Conservation (phyloP, 768 basidiomycete species). For the Udeniomyces megalosporus region DNA sequence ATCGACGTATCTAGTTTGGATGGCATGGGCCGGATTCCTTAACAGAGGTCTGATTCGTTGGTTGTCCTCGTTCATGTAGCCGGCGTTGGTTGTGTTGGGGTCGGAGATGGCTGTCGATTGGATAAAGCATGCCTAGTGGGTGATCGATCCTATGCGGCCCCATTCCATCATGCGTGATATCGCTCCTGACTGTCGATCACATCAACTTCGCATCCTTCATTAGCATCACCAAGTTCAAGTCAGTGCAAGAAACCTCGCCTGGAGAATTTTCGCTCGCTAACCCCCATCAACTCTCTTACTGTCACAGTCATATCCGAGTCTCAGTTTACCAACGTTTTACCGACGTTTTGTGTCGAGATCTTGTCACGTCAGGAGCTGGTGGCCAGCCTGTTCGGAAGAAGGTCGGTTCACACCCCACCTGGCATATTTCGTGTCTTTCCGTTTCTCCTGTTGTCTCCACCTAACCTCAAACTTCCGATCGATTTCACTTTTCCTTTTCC, state of each 20-base stretch:
- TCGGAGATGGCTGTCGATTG: constrained; percentile 95
- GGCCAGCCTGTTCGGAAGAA: constrained; percentile 39
- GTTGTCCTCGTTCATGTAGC: constrained; percentile 31
- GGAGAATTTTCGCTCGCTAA: no score
- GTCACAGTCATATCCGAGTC: constrained; percentile 57
- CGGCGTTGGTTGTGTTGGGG: constrained; percentile 72
- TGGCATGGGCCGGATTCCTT: no score
- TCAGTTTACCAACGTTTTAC: constrained; percentile 88
- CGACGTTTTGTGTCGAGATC: constrained; percentile 85
- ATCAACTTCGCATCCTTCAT: background rate
- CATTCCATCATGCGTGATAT: no score
- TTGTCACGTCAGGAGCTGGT: constrained; percentile 40
- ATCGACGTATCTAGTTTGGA: background rate
- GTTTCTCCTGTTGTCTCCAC: background rate
- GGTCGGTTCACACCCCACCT: constrained; percentile 31
- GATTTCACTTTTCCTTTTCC: background rate
- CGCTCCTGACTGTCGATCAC: background rate
- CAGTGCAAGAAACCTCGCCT: background rate
- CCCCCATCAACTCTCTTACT: background rate
- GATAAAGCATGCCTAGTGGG: constrained; percentile 82
- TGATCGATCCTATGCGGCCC: background rate
- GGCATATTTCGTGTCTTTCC: background rate
- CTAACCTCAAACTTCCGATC: background rate
- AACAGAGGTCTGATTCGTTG: no score
- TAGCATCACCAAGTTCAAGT: constrained; percentile 85